Conservation (phyloP, 2,329 filamentous ascomycete species). For the Colletotrichum costaricense region DNA sequence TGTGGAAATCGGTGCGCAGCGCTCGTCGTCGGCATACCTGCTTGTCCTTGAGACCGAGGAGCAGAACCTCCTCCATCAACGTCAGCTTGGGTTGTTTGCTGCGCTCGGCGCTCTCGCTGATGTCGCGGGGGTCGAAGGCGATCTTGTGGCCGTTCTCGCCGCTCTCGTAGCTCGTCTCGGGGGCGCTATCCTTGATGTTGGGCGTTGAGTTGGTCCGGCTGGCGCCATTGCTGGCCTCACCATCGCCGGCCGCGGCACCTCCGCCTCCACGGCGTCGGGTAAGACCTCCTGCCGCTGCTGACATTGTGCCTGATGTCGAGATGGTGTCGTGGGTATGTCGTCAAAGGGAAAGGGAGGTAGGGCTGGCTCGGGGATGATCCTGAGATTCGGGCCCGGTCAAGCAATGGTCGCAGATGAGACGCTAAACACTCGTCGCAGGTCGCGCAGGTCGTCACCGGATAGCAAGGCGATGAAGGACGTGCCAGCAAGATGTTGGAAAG, state of each 20-base stretch:
- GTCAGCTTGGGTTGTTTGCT: conserved; percentile 99
- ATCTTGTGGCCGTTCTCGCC: conserved; percentile 98
- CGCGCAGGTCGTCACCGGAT: conserved; percentile 12
- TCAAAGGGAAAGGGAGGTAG: conserved; percentile 20
- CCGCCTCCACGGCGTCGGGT: conserved; percentile 73
- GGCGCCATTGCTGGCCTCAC: conserved; percentile 61
- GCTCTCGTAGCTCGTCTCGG: conserved; percentile 88
- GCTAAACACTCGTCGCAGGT: conserved; percentile 9
- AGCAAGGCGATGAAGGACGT: background rate
- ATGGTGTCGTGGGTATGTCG: conserved; percentile 27
- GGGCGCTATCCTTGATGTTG: conserved; percentile 65
- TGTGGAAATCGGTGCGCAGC: background rate
- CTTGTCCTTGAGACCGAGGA: conserved; percentile 98
- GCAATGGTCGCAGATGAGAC: conserved; percentile 25
- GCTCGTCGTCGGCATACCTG: conserved; percentile 72
- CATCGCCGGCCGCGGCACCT: conserved; percentile 72
- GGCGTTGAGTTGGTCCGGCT: conserved; percentile 68
- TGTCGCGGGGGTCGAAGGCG: conserved; percentile 95
- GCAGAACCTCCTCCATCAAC: conserved; percentile 96
- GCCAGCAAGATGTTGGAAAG: background rate
- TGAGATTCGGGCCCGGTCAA: conserved; percentile 19
- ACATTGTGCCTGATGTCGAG: conserved; percentile 27
- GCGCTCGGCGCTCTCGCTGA: conserved; percentile 94
- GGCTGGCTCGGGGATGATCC: conserved; percentile 11
- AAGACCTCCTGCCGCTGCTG: conserved; percentile 52